Percentiles rank a stretch among this genome's conserved stretches.
phyloP scores from a whole-genome alignment of 1,284 basidiomycete genomes.

The Trametes pubescens region DNA sequence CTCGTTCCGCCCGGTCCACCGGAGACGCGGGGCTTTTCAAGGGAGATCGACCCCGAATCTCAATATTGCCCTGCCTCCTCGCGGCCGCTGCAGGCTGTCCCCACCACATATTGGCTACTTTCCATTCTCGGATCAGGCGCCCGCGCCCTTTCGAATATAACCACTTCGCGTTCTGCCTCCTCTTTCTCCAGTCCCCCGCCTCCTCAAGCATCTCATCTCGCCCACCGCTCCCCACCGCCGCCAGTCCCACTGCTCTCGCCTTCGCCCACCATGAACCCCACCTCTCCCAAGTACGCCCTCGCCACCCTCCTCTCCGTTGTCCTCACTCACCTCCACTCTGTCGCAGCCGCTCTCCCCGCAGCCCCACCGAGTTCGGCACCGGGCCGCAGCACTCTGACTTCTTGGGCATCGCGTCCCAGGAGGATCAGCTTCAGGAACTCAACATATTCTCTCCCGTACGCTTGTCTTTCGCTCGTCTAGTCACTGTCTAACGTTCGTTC shows the following conservation, averaged over 20 bases:
- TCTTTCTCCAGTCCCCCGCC: neutral
- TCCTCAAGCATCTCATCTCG: slow-evolving; percentile 2
- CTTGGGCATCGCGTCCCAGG: slow-evolving; percentile 18
- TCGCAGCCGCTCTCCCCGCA: slow-evolving; percentile 1
- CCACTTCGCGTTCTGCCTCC: neutral
- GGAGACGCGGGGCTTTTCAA: too few species aligned
- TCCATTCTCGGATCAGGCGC: neutral
- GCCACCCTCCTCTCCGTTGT: slow-evolving; percentile 1
- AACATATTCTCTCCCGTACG: slow-evolving; percentile 1
- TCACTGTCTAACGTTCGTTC: neutral
- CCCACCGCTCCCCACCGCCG: neutral
- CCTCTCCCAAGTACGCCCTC: slow-evolving; percentile 1
- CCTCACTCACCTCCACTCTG: slow-evolving; percentile 2
- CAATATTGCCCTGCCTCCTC: too few species aligned
- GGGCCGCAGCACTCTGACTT: slow-evolving; percentile 17
- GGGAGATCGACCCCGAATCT: too few species aligned
- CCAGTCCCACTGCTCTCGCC: neutral
- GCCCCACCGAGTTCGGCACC: slow-evolving; percentile 3
- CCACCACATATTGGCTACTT: too few species aligned
- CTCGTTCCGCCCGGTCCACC: neutral
- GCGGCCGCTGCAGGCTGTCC: too few species aligned
- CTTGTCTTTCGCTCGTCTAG: neutral
- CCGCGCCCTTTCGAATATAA: neutral
- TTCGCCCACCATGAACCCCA: slow-evolving; percentile 3
- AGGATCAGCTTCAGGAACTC: slow-evolving; percentile 18